phyloP scores from a whole-genome alignment of 805 yeast genomes.

The Candida sonorensis region DNA sequence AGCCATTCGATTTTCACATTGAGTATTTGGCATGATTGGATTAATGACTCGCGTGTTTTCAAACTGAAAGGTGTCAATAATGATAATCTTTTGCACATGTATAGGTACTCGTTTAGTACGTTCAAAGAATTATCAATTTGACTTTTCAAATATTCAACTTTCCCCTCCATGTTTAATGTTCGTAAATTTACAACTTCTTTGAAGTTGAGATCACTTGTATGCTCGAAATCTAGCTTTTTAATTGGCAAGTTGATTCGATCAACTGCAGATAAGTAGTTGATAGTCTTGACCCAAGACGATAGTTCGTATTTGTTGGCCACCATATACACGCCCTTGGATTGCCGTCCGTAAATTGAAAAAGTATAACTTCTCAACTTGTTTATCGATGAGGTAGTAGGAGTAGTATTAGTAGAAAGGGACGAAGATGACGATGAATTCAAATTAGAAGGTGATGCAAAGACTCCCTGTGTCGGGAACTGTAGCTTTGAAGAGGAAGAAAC shows the following conservation, averaged over 20 bases:
- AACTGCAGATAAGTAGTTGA: slow-evolving; percentile 46
- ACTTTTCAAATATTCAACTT: slow-evolving; percentile 4
- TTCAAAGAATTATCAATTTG: slow-evolving; percentile 23
- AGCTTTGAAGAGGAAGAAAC: too few relatives aligned
- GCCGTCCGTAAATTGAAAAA: slow-evolving; percentile 35
- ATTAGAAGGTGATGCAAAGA: too few relatives aligned
- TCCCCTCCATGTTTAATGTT: slow-evolving; percentile 6
- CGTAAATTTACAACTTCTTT: slow-evolving; percentile 16
- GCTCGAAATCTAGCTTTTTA: slow-evolving; percentile 19
- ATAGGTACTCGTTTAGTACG: slow-evolving; percentile 31
- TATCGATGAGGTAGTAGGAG: background rate
- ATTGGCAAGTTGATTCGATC: slow-evolving; percentile 26
- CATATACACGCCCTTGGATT: slow-evolving; percentile 33
- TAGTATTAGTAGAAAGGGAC: background rate
- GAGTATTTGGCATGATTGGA: slow-evolving; percentile 37
- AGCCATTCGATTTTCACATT: slow-evolving; percentile 51
- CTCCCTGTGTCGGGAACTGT: too few relatives aligned
- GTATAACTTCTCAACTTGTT: slow-evolving; percentile 15
- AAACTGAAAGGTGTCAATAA: slow-evolving; percentile 48
- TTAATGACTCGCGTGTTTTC: slow-evolving; percentile 44
- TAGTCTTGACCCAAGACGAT: slow-evolving; percentile 52
- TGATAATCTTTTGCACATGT: slow-evolving; percentile 32
- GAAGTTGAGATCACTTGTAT: slow-evolving; percentile 13
- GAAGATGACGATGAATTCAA: background rate
- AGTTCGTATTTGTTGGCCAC: slow-evolving; percentile 40